Base-by-base conservation (phyloP, 768 basidiomycete species). In the Russula brevipes region DNA sequence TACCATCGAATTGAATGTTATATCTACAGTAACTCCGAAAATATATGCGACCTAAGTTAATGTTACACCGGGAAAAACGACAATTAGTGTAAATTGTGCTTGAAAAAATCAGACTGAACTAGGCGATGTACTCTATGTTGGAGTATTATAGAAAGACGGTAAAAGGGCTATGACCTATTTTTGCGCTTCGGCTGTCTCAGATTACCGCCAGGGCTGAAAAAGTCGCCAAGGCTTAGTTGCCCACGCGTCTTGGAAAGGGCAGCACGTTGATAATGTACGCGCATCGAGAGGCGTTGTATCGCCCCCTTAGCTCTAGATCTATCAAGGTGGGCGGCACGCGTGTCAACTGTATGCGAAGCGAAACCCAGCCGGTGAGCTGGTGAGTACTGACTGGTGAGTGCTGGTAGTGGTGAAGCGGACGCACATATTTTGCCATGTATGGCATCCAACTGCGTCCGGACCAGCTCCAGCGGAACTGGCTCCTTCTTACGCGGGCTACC, bases 271-370 rank as follows among this genome's bases (percentile, higher is more conserved):
- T 87, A 89, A 69, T 82, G 72, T 12, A 91, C 73, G 30, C 85
- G 81, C 76, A 87, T 80, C 9, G 81, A 77, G 14, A 89, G 72
- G 49, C 81, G 82, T 69, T 91, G 87, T 54, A 91, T 72, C 0
- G 81, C 80, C 3, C 83, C 86, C 68, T 91, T 92, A 4, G 84
- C 80, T 60, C 86, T 80, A 2, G 89, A 89, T 52, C 90, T 84
- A 65, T 91, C 89, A 39, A 92, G 77, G 72, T 88, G 83, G 2
- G 85, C 83, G 33, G 87, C 88, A 51, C 88, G 85, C 3, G 84
- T 85, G 70, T 91, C 89, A 51, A 82, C 88, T 89, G 62, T 12
- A 47, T 41, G 42, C 38, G 30, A 12, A 14, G 44, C 14, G n/a
- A 17, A n/a, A 46, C 5, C 41, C 31, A n/a, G 2, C 42, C 8